Evolutionary conservation across 495 filamentous ascomycete genomes (phyloP).

Genomic region (Penicillium bovifimosum): DNA sequence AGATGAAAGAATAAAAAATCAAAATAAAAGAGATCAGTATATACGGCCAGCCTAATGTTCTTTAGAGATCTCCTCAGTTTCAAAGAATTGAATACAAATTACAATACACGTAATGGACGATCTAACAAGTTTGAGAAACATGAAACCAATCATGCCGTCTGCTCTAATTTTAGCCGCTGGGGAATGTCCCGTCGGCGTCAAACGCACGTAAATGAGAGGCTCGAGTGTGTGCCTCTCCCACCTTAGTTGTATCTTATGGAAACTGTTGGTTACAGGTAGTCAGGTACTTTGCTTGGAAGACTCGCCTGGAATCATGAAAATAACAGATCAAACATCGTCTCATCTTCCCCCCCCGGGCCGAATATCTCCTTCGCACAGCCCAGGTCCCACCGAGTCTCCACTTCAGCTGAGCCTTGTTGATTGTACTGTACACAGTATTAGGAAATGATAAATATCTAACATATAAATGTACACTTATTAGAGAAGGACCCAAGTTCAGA

Average conservation of each 20-base stretch:
- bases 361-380: background rate
- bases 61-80: slow-evolving; percentile 19
- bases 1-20: slow-evolving; percentile 5
- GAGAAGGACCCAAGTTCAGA: no score
- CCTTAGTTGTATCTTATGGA: background rate
- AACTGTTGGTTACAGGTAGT: background rate
- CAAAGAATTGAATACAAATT: slow-evolving; percentile 10
- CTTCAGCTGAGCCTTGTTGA: background rate
- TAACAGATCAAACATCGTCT: no score
- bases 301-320: no score
- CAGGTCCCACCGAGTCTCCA: background rate
- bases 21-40: no score
- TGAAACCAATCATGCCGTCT: slow-evolving; percentile 15
- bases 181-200: slow-evolving; percentile 35
- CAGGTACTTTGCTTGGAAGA: no score
- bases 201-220: slow-evolving; percentile 34
- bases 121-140: background rate
- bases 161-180: slow-evolving; percentile 45
- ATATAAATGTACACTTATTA: no score
- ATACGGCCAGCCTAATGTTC: no score
- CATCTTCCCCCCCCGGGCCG: background rate
- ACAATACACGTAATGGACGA: background rate
- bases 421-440: no score
- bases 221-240: slow-evolving; percentile 5
- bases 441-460: no score